Evolutionary conservation across 345 rosid species (phyloP).

Genomic region (Hevea brasiliensis): DNA sequence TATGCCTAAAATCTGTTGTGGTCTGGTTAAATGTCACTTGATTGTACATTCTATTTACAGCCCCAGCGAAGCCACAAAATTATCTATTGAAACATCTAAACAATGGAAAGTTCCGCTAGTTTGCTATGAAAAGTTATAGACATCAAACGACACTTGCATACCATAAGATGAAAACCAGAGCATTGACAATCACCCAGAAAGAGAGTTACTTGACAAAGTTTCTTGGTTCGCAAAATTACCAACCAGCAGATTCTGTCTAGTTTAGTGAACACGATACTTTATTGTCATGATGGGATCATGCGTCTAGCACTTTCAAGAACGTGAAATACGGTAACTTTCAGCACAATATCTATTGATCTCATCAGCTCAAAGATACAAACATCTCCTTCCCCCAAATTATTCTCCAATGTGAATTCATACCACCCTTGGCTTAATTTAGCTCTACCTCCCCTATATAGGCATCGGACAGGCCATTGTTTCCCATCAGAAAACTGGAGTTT

Average conservation of each 20-base stretch:
- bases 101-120: conserved; percentile 24
- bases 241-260: conserved; percentile 16
- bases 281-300: conserved; percentile 20
- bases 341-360: conserved; percentile 66
- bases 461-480: conserved; percentile 84
- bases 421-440: conserved; percentile 89
- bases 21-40: conserved; percentile 27
- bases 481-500: conserved; percentile 75
- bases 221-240: conserved; percentile 20
- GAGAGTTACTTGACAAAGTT: conserved; percentile 17
- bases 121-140: conserved; percentile 22
- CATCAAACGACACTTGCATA: conserved; percentile 24
- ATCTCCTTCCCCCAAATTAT: conserved; percentile 85
- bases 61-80: conserved; percentile 41
- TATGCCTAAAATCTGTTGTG: conserved; percentile 20
- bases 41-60: conserved; percentile 45
- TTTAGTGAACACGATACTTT: conserved; percentile 16
- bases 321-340: conserved; percentile 75
- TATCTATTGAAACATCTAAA: conserved; percentile 24
- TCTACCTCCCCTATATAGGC: conserved; percentile 79
- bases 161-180: conserved; percentile 19
- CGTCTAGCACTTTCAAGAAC: conserved; percentile 37
- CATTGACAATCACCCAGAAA: conserved; percentile 20
- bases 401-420: conserved; percentile 87
- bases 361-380: conserved; percentile 80